A percentile compares a stretch with the other conserved stretches of the same genome.
phyloP scores from a whole-genome alignment of 805 yeast species.

The Saccharomyces jurei region DNA sequence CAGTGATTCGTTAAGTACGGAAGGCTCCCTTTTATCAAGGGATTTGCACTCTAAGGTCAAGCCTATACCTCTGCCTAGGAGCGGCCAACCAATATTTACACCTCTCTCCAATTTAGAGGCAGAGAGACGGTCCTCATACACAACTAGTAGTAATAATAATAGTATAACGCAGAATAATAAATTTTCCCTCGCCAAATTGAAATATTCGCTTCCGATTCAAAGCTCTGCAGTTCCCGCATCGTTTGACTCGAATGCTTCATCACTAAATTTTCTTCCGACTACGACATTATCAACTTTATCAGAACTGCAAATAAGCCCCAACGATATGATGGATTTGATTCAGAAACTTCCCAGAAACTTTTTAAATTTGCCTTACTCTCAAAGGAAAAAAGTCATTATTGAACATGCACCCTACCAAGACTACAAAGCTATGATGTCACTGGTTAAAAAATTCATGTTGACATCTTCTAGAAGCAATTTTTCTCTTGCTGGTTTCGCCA shows the following conservation, averaged over 20 bases:
- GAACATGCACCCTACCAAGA: constrained; percentile 33
- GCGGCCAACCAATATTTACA: constrained; percentile 8
- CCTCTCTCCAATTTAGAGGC: constrained; percentile 12
- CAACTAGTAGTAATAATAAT: not conserved
- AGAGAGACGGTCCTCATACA: constrained; percentile 10
- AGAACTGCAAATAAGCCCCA: constrained; percentile 16
- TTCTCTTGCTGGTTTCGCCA: constrained; percentile 6
- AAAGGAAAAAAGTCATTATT: constrained; percentile 39
- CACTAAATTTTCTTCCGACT: constrained; percentile 11
- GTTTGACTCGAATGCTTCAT: constrained; percentile 13
- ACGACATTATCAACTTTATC: constrained; percentile 9
- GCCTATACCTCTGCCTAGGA: constrained; percentile 32
- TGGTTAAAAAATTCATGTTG: constrained; percentile 22
- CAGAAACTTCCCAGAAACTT: constrained; percentile 43
- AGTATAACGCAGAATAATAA: not conserved
- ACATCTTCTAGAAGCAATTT: constrained; percentile 21
- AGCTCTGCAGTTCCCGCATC: constrained; percentile 10
- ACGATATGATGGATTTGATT: constrained; percentile 28
- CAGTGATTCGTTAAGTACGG: constrained; percentile 7
- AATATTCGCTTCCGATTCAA: not conserved
- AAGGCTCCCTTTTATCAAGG: constrained; percentile 17
- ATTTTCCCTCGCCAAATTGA: not conserved
- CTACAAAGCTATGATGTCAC: constrained; percentile 27
- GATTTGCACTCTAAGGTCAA: constrained; percentile 28
- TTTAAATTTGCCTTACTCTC: constrained; percentile 51